phyloP scores from a whole-genome alignment of 768 basidiomycete genomes.

The Hygrocybe coccinea region DNA sequence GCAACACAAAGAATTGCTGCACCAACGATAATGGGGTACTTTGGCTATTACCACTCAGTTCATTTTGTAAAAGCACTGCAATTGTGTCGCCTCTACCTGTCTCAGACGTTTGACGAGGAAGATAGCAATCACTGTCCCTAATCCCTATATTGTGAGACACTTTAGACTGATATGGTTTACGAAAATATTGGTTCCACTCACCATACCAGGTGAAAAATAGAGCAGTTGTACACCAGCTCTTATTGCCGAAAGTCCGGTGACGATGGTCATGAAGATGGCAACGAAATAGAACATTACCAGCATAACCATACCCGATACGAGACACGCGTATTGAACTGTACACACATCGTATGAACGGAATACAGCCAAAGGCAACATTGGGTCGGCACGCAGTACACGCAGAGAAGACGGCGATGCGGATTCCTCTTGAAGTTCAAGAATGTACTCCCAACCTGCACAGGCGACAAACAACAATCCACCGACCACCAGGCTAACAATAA shows the following conservation, averaged over 20 bases:
- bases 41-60: conserved; percentile 21
- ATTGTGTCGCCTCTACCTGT: conserved; percentile 22
- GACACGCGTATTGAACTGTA: conserved; percentile 33
- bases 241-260: conserved; percentile 36
- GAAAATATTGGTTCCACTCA: conserved; percentile 16
- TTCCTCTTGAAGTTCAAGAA: conserved; percentile 29
- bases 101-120: conserved; percentile 29
- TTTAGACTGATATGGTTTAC: not conserved
- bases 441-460: conserved; percentile 41
- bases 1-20: conserved; percentile 33
- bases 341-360: conserved; percentile 41
- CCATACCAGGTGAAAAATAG: conserved; percentile 49
- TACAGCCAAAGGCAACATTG: conserved; percentile 45
- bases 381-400: conserved; percentile 26
- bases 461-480: conserved; percentile 38
- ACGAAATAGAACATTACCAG: conserved; percentile 53
- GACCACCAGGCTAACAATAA: conserved; percentile 45
- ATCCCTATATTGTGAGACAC: conserved; percentile 27
- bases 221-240: conserved; percentile 45
- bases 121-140: conserved; percentile 33
- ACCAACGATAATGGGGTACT: conserved; percentile 39
- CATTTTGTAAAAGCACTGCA: not conserved
- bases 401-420: not conserved
- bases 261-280: conserved; percentile 47
- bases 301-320: conserved; percentile 45